Evolutionary conservation across 2,329 filamentous ascomycete species (phyloP).

Genomic region (Ophiocordyceps sinensis): DNA sequence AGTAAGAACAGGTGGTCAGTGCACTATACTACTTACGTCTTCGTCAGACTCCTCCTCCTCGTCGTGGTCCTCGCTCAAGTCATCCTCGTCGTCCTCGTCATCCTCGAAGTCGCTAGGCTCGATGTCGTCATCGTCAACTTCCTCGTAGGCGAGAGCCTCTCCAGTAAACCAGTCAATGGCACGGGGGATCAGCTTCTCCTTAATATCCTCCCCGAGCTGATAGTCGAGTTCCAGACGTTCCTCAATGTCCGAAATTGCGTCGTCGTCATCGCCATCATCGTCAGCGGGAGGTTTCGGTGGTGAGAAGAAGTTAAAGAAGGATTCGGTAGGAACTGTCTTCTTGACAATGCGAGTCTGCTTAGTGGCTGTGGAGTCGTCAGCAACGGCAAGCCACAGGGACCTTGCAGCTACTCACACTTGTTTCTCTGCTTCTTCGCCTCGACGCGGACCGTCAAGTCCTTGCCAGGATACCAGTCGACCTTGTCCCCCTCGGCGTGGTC

Average conservation of each 20-base stretch:
- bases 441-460: slow-evolving; percentile 84
- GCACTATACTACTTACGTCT: slow-evolving; percentile 37
- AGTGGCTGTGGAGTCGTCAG: slow-evolving; percentile 51
- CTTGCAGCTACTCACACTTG: slow-evolving; percentile 55
- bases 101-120: slow-evolving; percentile 67
- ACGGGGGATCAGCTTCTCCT: slow-evolving; percentile 97
- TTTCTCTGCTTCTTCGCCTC: slow-evolving; percentile 99
- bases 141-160: slow-evolving; percentile 92
- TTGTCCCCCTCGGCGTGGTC: slow-evolving; percentile 97
- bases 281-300: slow-evolving; percentile 75
- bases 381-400: not conserved
- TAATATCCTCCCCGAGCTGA: slow-evolving; percentile 97
- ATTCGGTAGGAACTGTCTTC: slow-evolving; percentile 97
- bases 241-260: slow-evolving; percentile 82
- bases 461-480: slow-evolving; percentile 89
- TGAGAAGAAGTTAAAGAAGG: slow-evolving; percentile 98
- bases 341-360: slow-evolving; percentile 98
- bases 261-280: slow-evolving; percentile 54
- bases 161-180: slow-evolving; percentile 99
- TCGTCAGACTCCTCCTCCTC: slow-evolving; percentile 72
- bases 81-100: slow-evolving; percentile 85
- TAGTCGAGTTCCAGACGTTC: slow-evolving; percentile 97
- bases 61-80: slow-evolving; percentile 70
- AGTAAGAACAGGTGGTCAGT: not conserved
- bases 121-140: slow-evolving; percentile 46